Base-by-base conservation (phyloP, 305 asterid species). In the Fraxinus floribunda region DNA sequence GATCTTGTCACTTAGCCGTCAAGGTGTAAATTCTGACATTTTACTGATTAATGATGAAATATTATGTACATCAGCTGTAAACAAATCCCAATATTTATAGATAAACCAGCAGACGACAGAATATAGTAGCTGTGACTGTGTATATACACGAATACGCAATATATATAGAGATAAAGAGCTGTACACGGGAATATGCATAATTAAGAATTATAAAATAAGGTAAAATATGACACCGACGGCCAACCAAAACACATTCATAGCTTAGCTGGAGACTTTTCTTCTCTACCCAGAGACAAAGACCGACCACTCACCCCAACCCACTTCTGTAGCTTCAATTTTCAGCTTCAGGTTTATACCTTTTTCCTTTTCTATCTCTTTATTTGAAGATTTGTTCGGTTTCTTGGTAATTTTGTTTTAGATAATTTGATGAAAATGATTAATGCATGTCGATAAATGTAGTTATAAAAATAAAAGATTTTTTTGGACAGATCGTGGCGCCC, bases 371-470 rank as follows among this genome's bases (percentile, higher is more conserved):
- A n/a, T 46, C 77, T 55, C 82, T 52, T 60, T 41, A 57, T 79
- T 78, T 78, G 72, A 77, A 34, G 16, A 76, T 44, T n/a, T 13
- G 8, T 64, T 78, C 75, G 4, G 38, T 82, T 64, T 18, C 8
- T 46, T n/a, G n/a, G 24, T 22, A 13, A 39, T 30, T 66, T 78
- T 81, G 35, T 78, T 39, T 82, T 71, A 29, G 71, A 81, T 88
- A 82, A 86, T 91, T 87, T 88, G 93, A 87, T 89, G 84, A 39
- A 75, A 84, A 38, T 72, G 88, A 87, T 79, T 78, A 76, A 81
- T 83, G 44, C 38, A 55, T 68, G 72, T 38, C 52, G 46, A 20
- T 73, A 16, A 29, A 15, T 49, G 77, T 20, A 30, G 68, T 24
- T 64, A 64, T 0, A 29, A 64, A 22, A 64, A 22, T 22, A 7